Base-by-base conservation (phyloP, 2,329 filamentous ascomycete species). In the Xylaria sp. region DNA sequence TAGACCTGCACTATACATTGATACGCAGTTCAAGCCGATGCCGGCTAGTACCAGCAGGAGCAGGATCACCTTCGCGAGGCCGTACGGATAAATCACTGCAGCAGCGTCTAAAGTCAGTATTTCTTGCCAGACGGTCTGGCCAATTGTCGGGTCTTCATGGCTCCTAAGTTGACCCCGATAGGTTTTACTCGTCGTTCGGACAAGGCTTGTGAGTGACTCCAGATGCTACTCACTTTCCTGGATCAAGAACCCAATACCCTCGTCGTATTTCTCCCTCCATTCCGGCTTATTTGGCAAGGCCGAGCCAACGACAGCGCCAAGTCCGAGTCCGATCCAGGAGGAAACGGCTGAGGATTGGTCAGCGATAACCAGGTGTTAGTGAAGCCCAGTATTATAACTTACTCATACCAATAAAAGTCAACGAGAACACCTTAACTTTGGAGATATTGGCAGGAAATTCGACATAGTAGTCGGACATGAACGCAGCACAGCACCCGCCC, bases 371-470 rank as follows among this genome's bases (percentile, higher is more conserved):
- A 51, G 29, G 22, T 41, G 29, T 17, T 44, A 11, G 16, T 8
- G 22, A 22, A 18, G 7, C 45, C 19, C 8, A 29, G 20, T 9
- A 17, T 11, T 61, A 21, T 1, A 18, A 61, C 65, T 57, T 51
- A 66, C 66, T 64, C 54, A 80, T 76, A 17, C 78, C 78, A 34
- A 75, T 64, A 1, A 69, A 74, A 1, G 77, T 80, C 64, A 79
- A 63, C 26, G 77, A 44, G 59, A 80, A 81, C 17, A 79, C 72
- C 59, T 75, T 76, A 56, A 73, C 59, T 50, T 72, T 72, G 45
- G 73, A 72, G 8, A 75, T 76, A 48, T 76, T 69, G 44, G 74
- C 73, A 0, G 75, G 75, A 54, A 79, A 78, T 51, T 79, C 76
- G 34, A 76, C 74, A 51, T 76, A 77, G 58, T 72, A 78, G 57